phyloP scores from a whole-genome alignment of 306 rosid species.

The Comarum palustre region DNA sequence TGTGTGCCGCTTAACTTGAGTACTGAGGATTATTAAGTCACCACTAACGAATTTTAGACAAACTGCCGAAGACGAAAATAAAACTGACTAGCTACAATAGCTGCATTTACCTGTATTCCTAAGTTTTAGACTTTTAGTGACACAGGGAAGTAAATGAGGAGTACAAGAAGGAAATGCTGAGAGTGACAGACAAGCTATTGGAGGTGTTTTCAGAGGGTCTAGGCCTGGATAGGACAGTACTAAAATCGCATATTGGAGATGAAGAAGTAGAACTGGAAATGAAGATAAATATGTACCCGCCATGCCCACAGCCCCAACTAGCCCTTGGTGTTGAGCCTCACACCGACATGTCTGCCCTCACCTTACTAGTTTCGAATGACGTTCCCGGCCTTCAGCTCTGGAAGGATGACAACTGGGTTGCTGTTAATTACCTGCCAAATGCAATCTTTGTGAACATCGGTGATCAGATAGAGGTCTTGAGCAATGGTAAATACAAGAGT shows the following conservation, averaged over 20 bases:
- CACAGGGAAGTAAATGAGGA: conserved; percentile 47
- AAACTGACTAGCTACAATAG: background rate
- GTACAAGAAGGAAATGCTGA: conserved; percentile 48
- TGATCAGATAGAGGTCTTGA: conserved; percentile 55
- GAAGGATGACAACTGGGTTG: conserved; percentile 49
- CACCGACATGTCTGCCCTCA: conserved; percentile 72
- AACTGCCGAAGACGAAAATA: background rate
- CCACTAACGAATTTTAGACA: background rate
- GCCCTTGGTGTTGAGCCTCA: conserved; percentile 75
- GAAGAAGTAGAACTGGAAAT: conserved; percentile 52
- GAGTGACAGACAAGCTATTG: conserved; percentile 35
- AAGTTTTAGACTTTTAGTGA: background rate
- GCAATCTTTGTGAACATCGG: conserved; percentile 56
- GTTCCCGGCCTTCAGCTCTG: conserved; percentile 62
- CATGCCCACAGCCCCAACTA: conserved; percentile 65
- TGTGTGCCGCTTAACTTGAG: too few relatives aligned
- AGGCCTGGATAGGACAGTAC: conserved; percentile 37
- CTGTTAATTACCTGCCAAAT: conserved; percentile 40
- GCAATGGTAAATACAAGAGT: conserved; percentile 66
- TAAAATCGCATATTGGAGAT: conserved; percentile 40
- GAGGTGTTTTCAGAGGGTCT: conserved; percentile 55
- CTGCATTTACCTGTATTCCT: background rate
- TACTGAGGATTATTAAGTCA: too few relatives aligned
- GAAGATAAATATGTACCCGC: conserved; percentile 77
- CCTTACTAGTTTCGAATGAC: conserved; percentile 50